Evolutionary conservation across 768 basidiomycete genomes (phyloP).

Genomic region (Mycena polygramma): DNA sequence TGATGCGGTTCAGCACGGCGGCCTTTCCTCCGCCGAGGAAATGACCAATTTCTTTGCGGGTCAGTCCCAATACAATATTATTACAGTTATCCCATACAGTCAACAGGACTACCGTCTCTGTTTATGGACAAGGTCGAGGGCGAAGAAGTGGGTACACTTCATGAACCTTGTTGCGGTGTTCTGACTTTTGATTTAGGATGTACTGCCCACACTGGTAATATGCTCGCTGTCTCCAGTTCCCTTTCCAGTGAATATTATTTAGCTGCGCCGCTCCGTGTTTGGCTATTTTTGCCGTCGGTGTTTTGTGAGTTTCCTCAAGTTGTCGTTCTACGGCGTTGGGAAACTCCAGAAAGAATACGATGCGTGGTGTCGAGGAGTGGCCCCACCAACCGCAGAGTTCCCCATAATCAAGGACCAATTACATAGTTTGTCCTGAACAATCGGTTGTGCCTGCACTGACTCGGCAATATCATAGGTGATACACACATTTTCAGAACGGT

Average conservation of each 20-base stretch:
- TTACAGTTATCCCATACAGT: not conserved
- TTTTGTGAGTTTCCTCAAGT: conserved; percentile 78
- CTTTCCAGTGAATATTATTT: conserved; percentile 6
- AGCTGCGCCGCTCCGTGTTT: conserved; percentile 84
- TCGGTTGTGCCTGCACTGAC: conserved; percentile 3
- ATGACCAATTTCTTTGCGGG: conserved; percentile 74
- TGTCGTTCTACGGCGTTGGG: conserved; percentile 80
- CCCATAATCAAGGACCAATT: conserved; percentile 65
- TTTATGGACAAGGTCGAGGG: conserved; percentile 71
- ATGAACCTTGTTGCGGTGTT: not conserved
- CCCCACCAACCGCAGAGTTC: conserved; percentile 60
- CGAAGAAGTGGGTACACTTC: conserved; percentile 54
- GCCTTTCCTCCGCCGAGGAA: conserved; percentile 68
- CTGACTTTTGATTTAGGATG: conserved; percentile 39
- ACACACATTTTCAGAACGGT: conserved; percentile 71
- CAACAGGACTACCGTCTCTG: conserved; percentile 66
- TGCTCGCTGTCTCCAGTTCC: not conserved
- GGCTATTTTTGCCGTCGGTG: conserved; percentile 87
- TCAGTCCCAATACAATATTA: conserved; percentile 39
- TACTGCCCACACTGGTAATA: conserved; percentile 50
- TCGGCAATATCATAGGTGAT: conserved; percentile 50
- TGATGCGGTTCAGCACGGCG: conserved; percentile 54
- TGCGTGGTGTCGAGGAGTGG: conserved; percentile 69
- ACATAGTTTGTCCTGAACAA: conserved; percentile 51
- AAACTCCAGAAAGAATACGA: conserved; percentile 77